A percentile compares a stretch with the other conserved stretches of the same genome.
Evolutionary conservation across 495 filamentous ascomycete species (phyloP).

Genomic region (Apodospora peruviana): DNA sequence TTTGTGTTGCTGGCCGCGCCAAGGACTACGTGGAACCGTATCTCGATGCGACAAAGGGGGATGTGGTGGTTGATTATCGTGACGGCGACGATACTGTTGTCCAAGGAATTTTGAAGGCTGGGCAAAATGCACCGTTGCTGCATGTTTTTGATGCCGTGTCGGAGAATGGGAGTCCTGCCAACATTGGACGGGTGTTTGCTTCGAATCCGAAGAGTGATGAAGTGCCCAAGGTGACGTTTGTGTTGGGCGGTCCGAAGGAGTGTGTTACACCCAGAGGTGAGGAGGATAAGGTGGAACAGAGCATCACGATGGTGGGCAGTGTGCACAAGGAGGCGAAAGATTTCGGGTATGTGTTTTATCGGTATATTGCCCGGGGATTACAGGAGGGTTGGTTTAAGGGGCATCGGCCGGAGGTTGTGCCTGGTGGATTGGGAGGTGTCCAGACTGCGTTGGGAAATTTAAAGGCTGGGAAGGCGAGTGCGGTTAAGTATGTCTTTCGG

Average conservation of each 20-base stretch:
- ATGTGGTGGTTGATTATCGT: conserved; percentile 68
- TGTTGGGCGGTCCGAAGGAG: conserved; percentile 39
- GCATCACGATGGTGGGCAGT: conserved; percentile 40
- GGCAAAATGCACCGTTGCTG: conserved; percentile 21
- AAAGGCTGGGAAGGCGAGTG: conserved; percentile 58
- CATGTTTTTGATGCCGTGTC: conserved; percentile 59
- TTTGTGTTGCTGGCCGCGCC: conserved; percentile 58
- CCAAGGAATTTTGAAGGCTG: conserved; percentile 41
- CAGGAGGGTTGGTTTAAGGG: conserved; percentile 54
- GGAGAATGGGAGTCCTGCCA: conserved; percentile 44
- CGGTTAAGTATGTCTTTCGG: conserved; percentile 63
- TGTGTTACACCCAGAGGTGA: no score
- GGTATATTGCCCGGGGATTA: conserved; percentile 48
- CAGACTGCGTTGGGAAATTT: conserved; percentile 51
- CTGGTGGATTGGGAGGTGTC: conserved; percentile 54
- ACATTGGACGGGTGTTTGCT: conserved; percentile 43
- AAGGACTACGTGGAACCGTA: conserved; percentile 50
- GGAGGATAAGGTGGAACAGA: conserved; percentile 29
- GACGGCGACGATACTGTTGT: conserved; percentile 51
- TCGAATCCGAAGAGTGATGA: conserved; percentile 1
- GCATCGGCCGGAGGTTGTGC: conserved; percentile 58
- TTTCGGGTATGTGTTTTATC: conserved; percentile 51
- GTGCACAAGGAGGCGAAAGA: conserved; percentile 49
- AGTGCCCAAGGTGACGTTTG: conserved; percentile 46
- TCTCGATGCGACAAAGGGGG: conserved; percentile 60